phyloP scores from a whole-genome alignment of 495 filamentous ascomycete species.

The Halenospora varia region DNA sequence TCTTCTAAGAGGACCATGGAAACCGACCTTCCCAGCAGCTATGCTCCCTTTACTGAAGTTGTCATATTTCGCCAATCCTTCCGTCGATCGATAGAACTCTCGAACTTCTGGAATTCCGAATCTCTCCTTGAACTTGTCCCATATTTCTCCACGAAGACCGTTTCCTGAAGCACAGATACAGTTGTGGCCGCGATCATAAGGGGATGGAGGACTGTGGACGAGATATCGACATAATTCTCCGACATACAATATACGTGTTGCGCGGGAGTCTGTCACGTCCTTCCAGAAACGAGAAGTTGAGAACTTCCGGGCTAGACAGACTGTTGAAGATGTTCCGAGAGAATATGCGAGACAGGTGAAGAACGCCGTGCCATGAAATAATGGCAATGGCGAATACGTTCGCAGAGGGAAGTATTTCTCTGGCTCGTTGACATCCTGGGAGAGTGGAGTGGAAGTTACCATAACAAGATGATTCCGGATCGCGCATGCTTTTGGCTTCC shows the following conservation, averaged over 20 bases:
- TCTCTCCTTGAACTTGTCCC: conserved; percentile 23
- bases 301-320: conserved; percentile 38
- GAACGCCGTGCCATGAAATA: conserved; percentile 25
- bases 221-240: conserved; percentile 34
- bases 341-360: conserved; percentile 34
- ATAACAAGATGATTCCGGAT: conserved; percentile 19
- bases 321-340: conserved; percentile 37
- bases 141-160: conserved; percentile 23
- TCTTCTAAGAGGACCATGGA: conserved; percentile 19
- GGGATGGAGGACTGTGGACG: conserved; percentile 9
- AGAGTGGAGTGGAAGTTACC: conserved; percentile 34
- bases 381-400: conserved; percentile 23
- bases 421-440: conserved; percentile 32
- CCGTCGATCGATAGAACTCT: conserved; percentile 24
- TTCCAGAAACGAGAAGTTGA: conserved; percentile 31
- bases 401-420: conserved; percentile 39
- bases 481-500: conserved; percentile 26
- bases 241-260: conserved; percentile 35
- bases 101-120: conserved; percentile 24
- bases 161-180: conserved; percentile 25
- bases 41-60: conserved; percentile 13
- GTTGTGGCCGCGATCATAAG: conserved; percentile 21
- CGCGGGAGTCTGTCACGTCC: conserved; percentile 27
- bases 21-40: conserved; percentile 25
- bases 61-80: conserved; percentile 26